Evolutionary conservation across 257 asterid species (phyloP), one percentile per base, ranked within the genome.

Genomic region (Fraxinus anomala): DNA sequence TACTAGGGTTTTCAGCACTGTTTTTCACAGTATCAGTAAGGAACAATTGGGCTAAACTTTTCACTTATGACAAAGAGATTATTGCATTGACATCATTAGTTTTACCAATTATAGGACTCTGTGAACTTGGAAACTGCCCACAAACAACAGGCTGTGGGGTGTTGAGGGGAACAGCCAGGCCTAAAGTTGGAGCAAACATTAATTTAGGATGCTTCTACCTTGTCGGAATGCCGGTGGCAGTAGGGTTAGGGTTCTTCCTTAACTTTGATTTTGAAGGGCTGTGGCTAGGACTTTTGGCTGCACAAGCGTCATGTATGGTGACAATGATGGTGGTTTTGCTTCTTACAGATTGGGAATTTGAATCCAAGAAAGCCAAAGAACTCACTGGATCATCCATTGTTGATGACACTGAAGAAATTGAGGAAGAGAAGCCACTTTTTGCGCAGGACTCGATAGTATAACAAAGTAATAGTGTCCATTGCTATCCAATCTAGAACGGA

Each of bases 71-170:
- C 19, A 74, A 40, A 30, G 96, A 93, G 68, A 91, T 93, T 0
- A 80, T 89, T 2, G 89, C 89, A 11, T 63, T 93, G 75, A 90
- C 97, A 19, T 82, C 96, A 0, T 72, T 87, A 0, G 97, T 89
- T 3, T 21, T 93, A 73, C 98, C 96, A 34, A 83, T 93, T 36
- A 90, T 93, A 73, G 98, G 98, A 74, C 90, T 93, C 0, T 91
- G 98, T 63, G 98, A 93, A 88, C 82, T 93, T 0, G 98, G 98
- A 0, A 93, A 93, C 80, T 93, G 98, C 83, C 98, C 98, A 37
- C 68, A 61, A 61, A 61, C 68, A 61, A 61, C 68, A 7, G 33
- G 68, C 17, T 61, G 68, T 61, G 68, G 98, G 74, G 96, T 91
- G 5, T 65, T 93, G 47, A 72, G 97, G 0, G 98, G 98, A 8